Conservation (phyloP, 2,329 filamentous ascomycete genomes). For the Ceratocystis cubensis region DNA sequence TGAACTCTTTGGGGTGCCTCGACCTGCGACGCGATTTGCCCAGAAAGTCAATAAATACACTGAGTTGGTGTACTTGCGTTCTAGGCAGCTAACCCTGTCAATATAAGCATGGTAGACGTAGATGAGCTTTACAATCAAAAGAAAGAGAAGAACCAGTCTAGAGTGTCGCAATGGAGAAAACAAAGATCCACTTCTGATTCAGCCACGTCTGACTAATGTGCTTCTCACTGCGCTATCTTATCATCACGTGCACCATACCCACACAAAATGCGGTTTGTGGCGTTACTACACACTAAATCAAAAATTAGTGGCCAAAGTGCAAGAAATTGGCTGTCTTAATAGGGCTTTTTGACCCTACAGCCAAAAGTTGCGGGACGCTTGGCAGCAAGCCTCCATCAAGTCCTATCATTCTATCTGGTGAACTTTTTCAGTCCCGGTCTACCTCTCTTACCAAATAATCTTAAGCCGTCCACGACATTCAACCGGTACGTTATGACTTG, state of each 20-base stretch:
- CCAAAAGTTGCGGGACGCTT: constrained; percentile 20
- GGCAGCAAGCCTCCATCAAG: constrained; percentile 17
- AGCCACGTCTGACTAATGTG: background rate
- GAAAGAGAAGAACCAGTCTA: background rate
- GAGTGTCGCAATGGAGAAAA: background rate
- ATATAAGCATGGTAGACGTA: background rate
- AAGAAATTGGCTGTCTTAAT: constrained; percentile 12
- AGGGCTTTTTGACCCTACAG: constrained; percentile 22
- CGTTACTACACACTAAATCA: constrained; percentile 17
- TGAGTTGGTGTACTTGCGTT: background rate
- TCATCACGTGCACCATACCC: constrained; percentile 4
- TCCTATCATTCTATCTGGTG: constrained; percentile 20
- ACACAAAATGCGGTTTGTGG: constrained; percentile 13
- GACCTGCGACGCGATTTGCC: constrained; percentile 1
- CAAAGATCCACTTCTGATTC: background rate
- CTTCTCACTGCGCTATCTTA: background rate
- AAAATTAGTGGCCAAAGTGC: constrained; percentile 7
- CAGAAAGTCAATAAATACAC: background rate
- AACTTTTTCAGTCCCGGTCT: constrained; percentile 20
- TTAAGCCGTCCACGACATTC: constrained; percentile 21
- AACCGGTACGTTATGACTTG: constrained; percentile 21
- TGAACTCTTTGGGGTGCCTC: background rate
- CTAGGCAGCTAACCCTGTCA: background rate
- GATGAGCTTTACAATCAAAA: background rate
- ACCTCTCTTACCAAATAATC: constrained; percentile 20